Conservation (phyloP, 129 eudicot genomes). For the Flaveria trinervia region DNA sequence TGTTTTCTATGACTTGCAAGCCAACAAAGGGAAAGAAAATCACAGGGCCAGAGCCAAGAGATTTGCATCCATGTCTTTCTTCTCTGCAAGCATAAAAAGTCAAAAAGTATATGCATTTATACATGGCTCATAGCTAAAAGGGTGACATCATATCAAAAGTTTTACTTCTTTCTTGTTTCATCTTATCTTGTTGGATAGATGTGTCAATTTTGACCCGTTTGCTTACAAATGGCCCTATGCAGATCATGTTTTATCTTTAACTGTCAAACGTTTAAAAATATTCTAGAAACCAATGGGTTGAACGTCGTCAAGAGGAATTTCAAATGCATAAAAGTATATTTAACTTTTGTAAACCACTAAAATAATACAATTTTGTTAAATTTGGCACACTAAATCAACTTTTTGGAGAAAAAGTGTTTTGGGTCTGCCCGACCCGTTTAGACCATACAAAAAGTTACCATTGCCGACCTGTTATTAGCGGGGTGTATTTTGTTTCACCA, state of each 20-base stretch:
- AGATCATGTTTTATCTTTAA: not conserved
- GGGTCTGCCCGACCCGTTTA: not conserved
- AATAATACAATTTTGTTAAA: too few relatives aligned
- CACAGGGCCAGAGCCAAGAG: conserved; percentile 66
- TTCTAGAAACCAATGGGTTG: not conserved
- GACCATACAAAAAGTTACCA: not conserved
- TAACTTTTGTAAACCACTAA: not conserved
- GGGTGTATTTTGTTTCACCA: conserved; percentile 18
- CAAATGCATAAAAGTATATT: not conserved
- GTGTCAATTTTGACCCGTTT: not conserved
- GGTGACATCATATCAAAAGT: too few relatives aligned
- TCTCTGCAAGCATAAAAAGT: too few relatives aligned
- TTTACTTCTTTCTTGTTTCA: not conserved
- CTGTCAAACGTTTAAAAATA: not conserved
- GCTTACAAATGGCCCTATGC: not conserved
- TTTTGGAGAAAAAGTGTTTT: not conserved
- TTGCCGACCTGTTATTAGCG: not conserved
- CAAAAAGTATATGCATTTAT: too few relatives aligned
- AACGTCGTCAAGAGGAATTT: not conserved
- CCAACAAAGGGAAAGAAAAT: conserved; percentile 75
- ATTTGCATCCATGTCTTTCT: conserved; percentile 29
- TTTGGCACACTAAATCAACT: not conserved
- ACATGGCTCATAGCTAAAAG: too few relatives aligned
- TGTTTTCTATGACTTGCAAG: conserved; percentile 98
- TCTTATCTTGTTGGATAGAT: not conserved